Conservation (phyloP, 306 rosid genomes). For the Castanea mollissima region DNA sequence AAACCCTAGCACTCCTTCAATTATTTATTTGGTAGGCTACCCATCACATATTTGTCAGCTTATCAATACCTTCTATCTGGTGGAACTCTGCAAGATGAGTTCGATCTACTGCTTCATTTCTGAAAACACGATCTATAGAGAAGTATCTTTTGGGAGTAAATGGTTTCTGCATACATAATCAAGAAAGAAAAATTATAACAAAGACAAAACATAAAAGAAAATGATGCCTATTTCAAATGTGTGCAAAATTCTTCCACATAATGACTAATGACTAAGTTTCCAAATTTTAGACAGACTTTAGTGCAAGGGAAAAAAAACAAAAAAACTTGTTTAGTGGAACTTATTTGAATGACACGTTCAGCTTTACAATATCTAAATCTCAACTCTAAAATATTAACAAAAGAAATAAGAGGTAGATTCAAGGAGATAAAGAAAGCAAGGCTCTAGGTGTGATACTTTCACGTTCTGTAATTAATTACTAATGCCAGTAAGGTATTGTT, state of each 20-base stretch:
- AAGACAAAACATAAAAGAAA: slow-evolving; percentile 1
- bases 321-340: background rate
- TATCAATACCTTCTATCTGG: slow-evolving; percentile 84
- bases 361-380: background rate
- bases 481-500: background rate
- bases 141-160: slow-evolving; percentile 82
- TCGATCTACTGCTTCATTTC: slow-evolving; percentile 98
- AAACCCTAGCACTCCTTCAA: background rate
- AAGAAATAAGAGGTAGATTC: background rate
- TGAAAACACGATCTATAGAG: slow-evolving; percentile 95
- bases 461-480: background rate
- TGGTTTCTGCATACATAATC: slow-evolving; percentile 59
- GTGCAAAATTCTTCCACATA: too few relatives aligned
- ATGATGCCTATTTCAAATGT: background rate
- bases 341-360: background rate
- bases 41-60: slow-evolving; percentile 8
- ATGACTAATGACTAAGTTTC: too few relatives aligned
- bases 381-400: background rate
- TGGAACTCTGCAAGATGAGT: slow-evolving; percentile 99
- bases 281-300: too few relatives aligned
- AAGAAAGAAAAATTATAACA: slow-evolving; percentile 13
- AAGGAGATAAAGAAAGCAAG: background rate
- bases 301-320: background rate
- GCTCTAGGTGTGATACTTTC: background rate
- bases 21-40: background rate